phyloP scores from a whole-genome alignment of 768 basidiomycete genomes.

The Phlebiopsis flavidoalba region DNA sequence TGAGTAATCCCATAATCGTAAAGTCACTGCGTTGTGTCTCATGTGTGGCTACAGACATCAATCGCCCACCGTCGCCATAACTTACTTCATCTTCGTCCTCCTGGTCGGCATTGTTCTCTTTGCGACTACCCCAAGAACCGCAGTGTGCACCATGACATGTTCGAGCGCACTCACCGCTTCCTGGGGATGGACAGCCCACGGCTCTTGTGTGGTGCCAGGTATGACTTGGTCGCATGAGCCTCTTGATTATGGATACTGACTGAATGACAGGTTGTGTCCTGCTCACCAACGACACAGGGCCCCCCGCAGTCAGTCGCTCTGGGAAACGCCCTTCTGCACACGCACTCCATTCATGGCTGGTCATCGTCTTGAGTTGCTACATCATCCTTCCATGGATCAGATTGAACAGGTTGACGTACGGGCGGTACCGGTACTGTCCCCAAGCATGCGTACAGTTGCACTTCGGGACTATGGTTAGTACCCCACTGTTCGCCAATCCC shows the following conservation, averaged over 20 bases:
- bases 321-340: constrained; percentile 37
- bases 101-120: constrained; percentile 45
- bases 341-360: constrained; percentile 53
- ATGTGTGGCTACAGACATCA: constrained; percentile 31
- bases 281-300: constrained; percentile 45
- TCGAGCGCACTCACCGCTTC: constrained; percentile 54
- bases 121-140: constrained; percentile 48
- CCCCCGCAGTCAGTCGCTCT: constrained; percentile 31
- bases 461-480: constrained; percentile 51
- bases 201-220: constrained; percentile 53
- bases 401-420: constrained; percentile 49
- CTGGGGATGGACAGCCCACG: constrained; percentile 50
- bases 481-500: background rate
- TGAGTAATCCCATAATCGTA: constrained; percentile 23
- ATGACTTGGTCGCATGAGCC: constrained; percentile 16
- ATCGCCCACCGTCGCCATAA: constrained; percentile 44
- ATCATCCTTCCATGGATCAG: constrained; percentile 58
- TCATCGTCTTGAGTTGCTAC: constrained; percentile 47
- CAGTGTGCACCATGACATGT: constrained; percentile 42
- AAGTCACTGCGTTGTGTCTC: constrained; percentile 43
- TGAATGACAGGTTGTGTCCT: constrained; percentile 42
- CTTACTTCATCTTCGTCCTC: constrained; percentile 45
- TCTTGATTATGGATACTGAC: background rate
- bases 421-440: constrained; percentile 49
- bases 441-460: constrained; percentile 53